Conservation (phyloP, 345 rosid species). For the Kernera saxatilis region DNA sequence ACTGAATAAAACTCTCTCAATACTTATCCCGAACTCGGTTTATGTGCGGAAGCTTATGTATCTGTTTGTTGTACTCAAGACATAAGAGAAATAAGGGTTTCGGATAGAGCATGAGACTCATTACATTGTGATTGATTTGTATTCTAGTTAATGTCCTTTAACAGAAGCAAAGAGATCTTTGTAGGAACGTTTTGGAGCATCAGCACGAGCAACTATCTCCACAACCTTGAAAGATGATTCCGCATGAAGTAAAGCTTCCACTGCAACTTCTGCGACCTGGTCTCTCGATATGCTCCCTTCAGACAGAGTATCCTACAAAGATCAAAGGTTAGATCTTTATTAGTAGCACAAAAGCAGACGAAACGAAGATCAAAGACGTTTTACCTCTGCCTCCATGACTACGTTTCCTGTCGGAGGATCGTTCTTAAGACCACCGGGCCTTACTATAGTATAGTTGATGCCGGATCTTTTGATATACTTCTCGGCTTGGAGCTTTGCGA, state of each 20-base stretch:
- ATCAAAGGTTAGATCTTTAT: not conserved
- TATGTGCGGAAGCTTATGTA: conserved; percentile 2
- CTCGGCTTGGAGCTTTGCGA: conserved; percentile 97
- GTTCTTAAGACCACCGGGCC: conserved; percentile 84
- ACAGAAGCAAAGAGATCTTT: conserved; percentile 71
- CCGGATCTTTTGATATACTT: conserved; percentile 65
- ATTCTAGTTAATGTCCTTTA: conserved; percentile 33
- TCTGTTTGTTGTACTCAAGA: conserved; percentile 18
- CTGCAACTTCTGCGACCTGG: conserved; percentile 78
- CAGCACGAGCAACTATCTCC: conserved; percentile 66
- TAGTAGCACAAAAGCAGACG: not conserved
- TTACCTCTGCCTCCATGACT: conserved; percentile 87
- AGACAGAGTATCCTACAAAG: conserved; percentile 59
- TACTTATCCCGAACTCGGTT: not conserved
- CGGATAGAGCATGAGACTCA: conserved; percentile 7
- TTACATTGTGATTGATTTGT: conserved; percentile 8
- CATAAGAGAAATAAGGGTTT: not conserved
- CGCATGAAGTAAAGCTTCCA: conserved; percentile 57
- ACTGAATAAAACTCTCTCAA: not conserved
- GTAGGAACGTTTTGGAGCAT: conserved; percentile 56
- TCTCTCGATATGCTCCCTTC: conserved; percentile 83
- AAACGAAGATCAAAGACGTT: not conserved
- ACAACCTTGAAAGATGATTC: conserved; percentile 75
- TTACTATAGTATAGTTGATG: conserved; percentile 71
- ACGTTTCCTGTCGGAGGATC: conserved; percentile 77